Evolutionary conservation across 2,329 filamentous ascomycete genomes (phyloP), one percentile per base, ranked within the genome.

Genomic region (Cercospora sesami): DNA sequence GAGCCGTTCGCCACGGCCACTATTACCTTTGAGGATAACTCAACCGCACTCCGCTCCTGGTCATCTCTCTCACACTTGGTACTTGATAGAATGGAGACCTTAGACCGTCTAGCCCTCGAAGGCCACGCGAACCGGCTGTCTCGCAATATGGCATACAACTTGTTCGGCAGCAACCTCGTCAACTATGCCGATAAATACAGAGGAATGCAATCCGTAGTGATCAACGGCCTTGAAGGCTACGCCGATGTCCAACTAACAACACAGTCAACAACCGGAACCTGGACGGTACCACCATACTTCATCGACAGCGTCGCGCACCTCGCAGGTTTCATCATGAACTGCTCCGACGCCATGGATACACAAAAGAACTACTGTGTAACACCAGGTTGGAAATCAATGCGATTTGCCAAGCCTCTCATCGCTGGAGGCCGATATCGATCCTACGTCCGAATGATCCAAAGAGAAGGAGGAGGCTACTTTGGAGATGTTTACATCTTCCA

Each of bases 201-300:
- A 16, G 65, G 65, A 21, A 69, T 71, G 64, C 57, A 64, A 23
- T 68, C 64, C 7, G 68, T 70, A 14, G 53, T 63, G 3, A 58
- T 62, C 81, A 74, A 72, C 76, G 76, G 36, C 77, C 79, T 57
- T 76, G 82, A 76, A 69, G 79, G 14, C 71, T 73, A 55, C 75
- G 78, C 51, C 18, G 61, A 62, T 31, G 71, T 69, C 58, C n/a
- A 28, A 62, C 70, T 69, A 42, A 60, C 42, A 31, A 67, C 48
- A 2, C 48, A 16, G 10, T 18, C 63, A 23, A 51, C 64, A 30
- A 66, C 64, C n/a, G 72, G 71, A 26, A 57, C 33, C 42, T 73
- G 62, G 53, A 60, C 65, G 23, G 65, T 68, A 33, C 65, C 67
- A 6, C 72, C 71, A 23, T 76, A 78, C 70, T 78, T 74, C 65